Evolutionary conservation across 352 stramenopile genomes (phyloP), one percentile per base, ranked within the genome.

Genomic region (Pythium dissimile): DNA sequence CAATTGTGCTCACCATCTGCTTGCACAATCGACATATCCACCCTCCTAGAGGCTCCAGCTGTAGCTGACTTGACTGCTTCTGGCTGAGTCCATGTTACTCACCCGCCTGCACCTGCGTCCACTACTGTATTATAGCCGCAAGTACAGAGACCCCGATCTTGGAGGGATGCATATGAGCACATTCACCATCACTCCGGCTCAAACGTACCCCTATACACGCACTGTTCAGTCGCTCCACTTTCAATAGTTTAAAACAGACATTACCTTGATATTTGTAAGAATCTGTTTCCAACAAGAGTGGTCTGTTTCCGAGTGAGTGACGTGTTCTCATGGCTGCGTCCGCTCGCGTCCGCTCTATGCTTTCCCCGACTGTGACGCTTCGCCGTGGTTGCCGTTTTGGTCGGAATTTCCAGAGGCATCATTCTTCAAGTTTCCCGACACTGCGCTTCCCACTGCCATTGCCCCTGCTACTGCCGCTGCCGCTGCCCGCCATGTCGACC

Each of bases 401-500:
- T 20, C 18, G 18, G n/a, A 1, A 13, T 27, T 24, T 15, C 8
- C 35, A 42, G n/a, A n/a, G n/a, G 12, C n/a, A 39, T n/a, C 54
- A 69, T 64, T 69, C 49, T 61, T 48, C 54, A 69, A 69, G 34
- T 64, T 61, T 61, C 62, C 60, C n/a, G 12, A 8, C 39, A 24
- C 5, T 45, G 30, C 16, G n/a, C n/a, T n/a, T n/a, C n/a, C n/a
- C n/a, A n/a, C n/a, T n/a, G n/a, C n/a, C n/a, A n/a, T n/a, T n/a
- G n/a, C n/a, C n/a, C n/a, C n/a, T n/a, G n/a, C 35, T 27, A 52
- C 23, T 5, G 44, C 23, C 8, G 24, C 21, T 20, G 23, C 18
- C 6, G 9, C 41, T 7, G 18, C 23, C n/a, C 18, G 57, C 12
- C 18, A 86, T 87, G 77, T 76, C 77, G 26, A 72, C 65, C 21